Conservation (phyloP, 495 filamentous ascomycete genomes). For the Usnea hakonensis region DNA sequence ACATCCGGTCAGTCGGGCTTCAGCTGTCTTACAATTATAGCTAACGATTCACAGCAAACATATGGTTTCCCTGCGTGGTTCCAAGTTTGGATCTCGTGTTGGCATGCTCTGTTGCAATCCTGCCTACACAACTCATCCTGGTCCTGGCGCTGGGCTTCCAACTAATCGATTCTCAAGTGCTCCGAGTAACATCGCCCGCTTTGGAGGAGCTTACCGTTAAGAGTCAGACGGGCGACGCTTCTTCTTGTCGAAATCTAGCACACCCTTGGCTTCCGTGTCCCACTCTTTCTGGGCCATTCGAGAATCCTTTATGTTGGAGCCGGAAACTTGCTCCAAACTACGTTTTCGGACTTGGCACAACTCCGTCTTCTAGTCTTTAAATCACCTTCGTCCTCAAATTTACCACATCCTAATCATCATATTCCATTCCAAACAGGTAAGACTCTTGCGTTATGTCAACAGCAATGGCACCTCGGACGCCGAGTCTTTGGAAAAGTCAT, state of each 20-base stretch:
- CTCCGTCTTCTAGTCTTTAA: background rate
- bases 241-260: background rate
- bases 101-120: slow-evolving; percentile 99
- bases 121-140: slow-evolving; percentile 72
- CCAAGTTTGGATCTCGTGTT: slow-evolving; percentile 95
- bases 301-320: background rate
- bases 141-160: slow-evolving; percentile 64
- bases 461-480: slow-evolving; percentile 10
- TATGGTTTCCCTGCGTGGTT: slow-evolving; percentile 97
- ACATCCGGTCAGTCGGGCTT: slow-evolving; percentile 58
- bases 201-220: slow-evolving; percentile 46
- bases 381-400: slow-evolving; percentile 12
- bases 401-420: slow-evolving; percentile 17
- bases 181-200: slow-evolving; percentile 40
- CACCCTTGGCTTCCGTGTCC: background rate
- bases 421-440: slow-evolving; percentile 12
- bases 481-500: slow-evolving; percentile 18
- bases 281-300: background rate
- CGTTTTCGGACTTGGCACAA: slow-evolving; percentile 7
- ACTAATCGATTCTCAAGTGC: slow-evolving; percentile 51
- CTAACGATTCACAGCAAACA: slow-evolving; percentile 57
- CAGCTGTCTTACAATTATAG: slow-evolving; percentile 3
- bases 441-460: slow-evolving; percentile 14
- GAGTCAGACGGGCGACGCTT: background rate
- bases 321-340: slow-evolving; percentile 1